Conservation (phyloP, 306 rosid species). For the Trifolium dubium region DNA sequence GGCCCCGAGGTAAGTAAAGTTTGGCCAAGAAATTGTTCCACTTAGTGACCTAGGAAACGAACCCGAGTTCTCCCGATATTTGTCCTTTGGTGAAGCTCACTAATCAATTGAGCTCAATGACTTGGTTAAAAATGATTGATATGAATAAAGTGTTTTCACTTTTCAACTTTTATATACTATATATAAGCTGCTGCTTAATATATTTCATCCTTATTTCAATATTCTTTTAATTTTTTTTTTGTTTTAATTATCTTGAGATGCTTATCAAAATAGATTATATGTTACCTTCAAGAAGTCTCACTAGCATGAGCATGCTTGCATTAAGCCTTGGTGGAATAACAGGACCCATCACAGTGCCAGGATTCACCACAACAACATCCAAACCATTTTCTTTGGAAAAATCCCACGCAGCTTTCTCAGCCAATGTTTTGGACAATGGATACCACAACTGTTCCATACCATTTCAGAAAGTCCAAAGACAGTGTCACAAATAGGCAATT, state of each 20-base stretch:
- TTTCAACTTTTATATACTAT: not conserved
- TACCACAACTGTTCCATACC: constrained; percentile 72
- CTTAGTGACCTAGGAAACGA: too few relatives aligned
- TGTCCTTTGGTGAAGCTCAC: too few relatives aligned
- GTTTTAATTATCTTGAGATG: not conserved
- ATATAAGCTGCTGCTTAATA: not conserved
- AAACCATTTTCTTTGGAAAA: constrained; percentile 76
- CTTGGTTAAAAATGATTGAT: too few relatives aligned
- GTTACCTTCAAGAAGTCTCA: constrained; percentile 80
- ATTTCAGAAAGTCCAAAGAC: constrained; percentile 22
- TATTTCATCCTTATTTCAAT: not conserved
- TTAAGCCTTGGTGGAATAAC: constrained; percentile 76
- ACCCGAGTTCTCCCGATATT: too few relatives aligned
- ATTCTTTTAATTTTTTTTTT: not conserved
- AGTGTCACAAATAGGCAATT: constrained; percentile 11
- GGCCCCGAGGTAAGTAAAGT: too few relatives aligned
- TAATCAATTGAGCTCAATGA: too few relatives aligned
- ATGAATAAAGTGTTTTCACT: not conserved
- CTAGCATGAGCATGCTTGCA: constrained; percentile 82
- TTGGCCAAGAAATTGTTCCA: too few relatives aligned
- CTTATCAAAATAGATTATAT: not conserved
- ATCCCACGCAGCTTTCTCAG: constrained; percentile 93
- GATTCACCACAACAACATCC: constrained; percentile 92
- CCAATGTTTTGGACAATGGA: constrained; percentile 81
- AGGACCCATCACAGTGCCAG: constrained; percentile 91